Evolutionary conservation across 352 stramenopile species (phyloP).

Genomic region (Phytophthora ramorum): DNA sequence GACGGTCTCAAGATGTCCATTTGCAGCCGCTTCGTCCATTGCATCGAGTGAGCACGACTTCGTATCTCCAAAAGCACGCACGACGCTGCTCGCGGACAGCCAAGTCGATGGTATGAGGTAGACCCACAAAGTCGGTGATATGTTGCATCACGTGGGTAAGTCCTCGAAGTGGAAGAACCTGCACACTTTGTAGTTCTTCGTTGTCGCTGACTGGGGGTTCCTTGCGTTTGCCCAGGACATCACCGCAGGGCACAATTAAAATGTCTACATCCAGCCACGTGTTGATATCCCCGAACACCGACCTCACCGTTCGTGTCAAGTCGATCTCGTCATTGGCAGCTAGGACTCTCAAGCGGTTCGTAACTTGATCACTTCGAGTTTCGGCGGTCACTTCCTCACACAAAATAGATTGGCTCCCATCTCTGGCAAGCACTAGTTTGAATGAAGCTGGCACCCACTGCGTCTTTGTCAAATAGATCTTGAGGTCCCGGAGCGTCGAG

Average conservation of each 20-base stretch:
- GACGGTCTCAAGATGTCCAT: background rate
- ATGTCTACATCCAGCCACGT: background rate
- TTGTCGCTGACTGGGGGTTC: background rate
- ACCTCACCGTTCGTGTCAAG: background rate
- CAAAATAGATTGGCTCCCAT: background rate
- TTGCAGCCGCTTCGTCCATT: constrained; percentile 4
- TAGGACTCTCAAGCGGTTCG: background rate
- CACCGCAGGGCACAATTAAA: background rate
- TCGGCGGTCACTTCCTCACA: background rate
- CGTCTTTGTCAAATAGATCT: background rate
- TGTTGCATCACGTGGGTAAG: background rate
- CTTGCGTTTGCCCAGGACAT: background rate
- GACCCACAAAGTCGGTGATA: background rate
- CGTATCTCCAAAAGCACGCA: background rate
- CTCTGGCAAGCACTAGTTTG: background rate
- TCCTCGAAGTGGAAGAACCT: background rate
- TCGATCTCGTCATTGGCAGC: constrained; percentile 5
- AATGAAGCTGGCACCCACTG: background rate
- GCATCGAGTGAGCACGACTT: constrained; percentile 1
- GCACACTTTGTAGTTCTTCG: background rate
- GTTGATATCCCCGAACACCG: constrained; percentile 1
- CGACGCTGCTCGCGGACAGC: background rate
- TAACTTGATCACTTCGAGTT: background rate
- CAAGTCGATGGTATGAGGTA: background rate
- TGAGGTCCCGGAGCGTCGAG: background rate